Percentiles rank a stretch among this genome's conserved stretches.
These are phyloP conservation scores for Solanum aculeatissimum DNA, from an alignment of 305 asterid species.

Conservation along the genomic window DNA sequence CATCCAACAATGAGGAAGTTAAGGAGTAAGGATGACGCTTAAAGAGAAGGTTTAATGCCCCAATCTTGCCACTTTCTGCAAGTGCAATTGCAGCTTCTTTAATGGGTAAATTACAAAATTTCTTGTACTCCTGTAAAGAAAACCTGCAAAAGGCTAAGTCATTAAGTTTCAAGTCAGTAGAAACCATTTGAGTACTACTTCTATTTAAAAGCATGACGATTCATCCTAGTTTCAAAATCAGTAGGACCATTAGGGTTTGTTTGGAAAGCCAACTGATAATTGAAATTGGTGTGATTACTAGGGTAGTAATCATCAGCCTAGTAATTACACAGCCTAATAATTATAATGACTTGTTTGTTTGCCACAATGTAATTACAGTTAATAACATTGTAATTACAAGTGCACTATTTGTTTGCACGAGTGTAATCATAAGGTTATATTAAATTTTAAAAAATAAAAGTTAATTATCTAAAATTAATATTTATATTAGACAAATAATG, in stretches of 20 bases:
- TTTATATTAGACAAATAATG: no score
- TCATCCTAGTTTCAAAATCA: background rate
- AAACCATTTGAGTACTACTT: slow-evolving; percentile 13
- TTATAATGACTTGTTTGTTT: no score
- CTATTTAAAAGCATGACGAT: background rate
- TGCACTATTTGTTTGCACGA: no score
- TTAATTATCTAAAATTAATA: no score
- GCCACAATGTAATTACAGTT: no score
- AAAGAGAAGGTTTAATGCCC: slow-evolving; percentile 86
- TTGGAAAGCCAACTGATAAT: no score
- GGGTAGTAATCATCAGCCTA: no score
- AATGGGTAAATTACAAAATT: slow-evolving; percentile 61
- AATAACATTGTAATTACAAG: no score
- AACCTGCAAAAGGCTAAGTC: slow-evolving; percentile 78
- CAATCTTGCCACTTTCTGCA: slow-evolving; percentile 92
- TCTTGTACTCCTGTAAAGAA: slow-evolving; percentile 77
- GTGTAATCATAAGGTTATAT: no score
- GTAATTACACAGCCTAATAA: no score
- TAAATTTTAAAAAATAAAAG: no score
- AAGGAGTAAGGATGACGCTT: slow-evolving; percentile 90
- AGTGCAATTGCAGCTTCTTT: slow-evolving; percentile 62
- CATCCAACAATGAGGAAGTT: slow-evolving; percentile 65
- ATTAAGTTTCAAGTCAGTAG: slow-evolving; percentile 53
- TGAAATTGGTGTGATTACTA: no score
- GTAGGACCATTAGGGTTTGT: background rate